Conservation (phyloP, 805 yeast genomes). For the Myxozyma udenii region DNA sequence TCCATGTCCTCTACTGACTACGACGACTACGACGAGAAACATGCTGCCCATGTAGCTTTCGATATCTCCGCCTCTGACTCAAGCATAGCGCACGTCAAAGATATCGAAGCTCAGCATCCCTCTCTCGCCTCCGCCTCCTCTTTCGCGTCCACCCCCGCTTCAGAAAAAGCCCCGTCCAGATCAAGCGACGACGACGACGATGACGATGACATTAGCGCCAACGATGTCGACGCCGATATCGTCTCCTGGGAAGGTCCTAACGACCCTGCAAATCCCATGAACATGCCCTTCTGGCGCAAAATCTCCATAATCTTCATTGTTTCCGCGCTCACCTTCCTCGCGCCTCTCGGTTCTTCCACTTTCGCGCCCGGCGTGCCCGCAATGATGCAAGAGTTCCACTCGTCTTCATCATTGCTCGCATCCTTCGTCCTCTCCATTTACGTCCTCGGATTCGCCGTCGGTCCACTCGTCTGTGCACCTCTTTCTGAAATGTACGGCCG, state of each 20-base stretch:
- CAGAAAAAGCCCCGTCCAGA: not conserved
- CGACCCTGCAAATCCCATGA: slow-evolving; percentile 38
- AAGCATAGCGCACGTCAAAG: too few relatives aligned
- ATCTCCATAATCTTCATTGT: slow-evolving; percentile 6
- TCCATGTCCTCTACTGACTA: too few relatives aligned
- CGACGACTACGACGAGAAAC: too few relatives aligned
- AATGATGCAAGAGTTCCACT: slow-evolving; percentile 47
- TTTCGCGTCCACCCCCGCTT: not conserved
- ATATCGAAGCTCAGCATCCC: too few relatives aligned
- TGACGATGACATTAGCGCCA: not conserved
- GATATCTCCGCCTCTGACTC: too few relatives aligned
- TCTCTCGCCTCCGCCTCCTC: not conserved
- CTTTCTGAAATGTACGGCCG: slow-evolving; percentile 62
- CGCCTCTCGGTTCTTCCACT: slow-evolving; percentile 60
- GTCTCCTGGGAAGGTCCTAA: slow-evolving; percentile 38
- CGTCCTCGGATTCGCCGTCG: slow-evolving; percentile 66
- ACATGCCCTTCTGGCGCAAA: slow-evolving; percentile 9
- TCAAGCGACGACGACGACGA: too few relatives aligned
- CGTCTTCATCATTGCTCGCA: slow-evolving; percentile 41
- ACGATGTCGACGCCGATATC: slow-evolving; percentile 25
- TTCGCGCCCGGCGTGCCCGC: slow-evolving; percentile 57
- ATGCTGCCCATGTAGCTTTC: too few relatives aligned
- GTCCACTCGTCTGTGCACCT: slow-evolving; percentile 66
- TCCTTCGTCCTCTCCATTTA: slow-evolving; percentile 56
- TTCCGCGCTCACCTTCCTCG: slow-evolving; percentile 14